Base-by-base conservation (phyloP, 208 protist species). In the Wallacemonas rigidus region DNA sequence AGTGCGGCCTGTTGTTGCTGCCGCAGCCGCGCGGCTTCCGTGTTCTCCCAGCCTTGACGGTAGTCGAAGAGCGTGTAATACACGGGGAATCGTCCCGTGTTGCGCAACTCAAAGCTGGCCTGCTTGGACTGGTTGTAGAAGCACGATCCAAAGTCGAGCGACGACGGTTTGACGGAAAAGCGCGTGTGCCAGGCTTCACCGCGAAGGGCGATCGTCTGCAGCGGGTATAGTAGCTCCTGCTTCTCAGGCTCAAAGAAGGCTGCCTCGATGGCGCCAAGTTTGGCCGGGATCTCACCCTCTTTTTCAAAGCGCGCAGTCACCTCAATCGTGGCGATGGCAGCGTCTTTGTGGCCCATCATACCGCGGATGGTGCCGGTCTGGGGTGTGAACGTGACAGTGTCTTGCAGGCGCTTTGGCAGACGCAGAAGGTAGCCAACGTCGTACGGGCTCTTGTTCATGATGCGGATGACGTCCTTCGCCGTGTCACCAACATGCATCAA, bases 121-220 rank as follows among this genome's bases (percentile, higher is more conserved):
- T 91, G 71, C 70, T 93, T 93, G 50, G 83, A 83, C 60, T 97
- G 88, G 53, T 93, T 81, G 60, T 81, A 87, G 67, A 97, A 76
- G 74, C 98, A 95, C 71, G 96, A 95, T 39, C 98, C 98, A 81
- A 99, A 99, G 84, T 97, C 95, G 72, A 99, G 89, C 55, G 75
- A 86, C n/a, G 82, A 77, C 40, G 98, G 98, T 67, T 93, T 88
- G 9, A 99, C 77, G n/a, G 77, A 53, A 76, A 89, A 98, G 56
- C 83, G 82, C 15, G 86, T 97, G 82, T 96, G 97, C 86, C 93
- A 92, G 43, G 90, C 88, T 75, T 96, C 87, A n/a, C 90, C 95
- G 12, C 17, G 82, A 2, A 99, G 54, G 45, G 82, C 76, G 40
- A 95, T 90, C 26, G 63, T 86, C 79, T 95, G 90, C 60, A 97